Percentiles rank a stretch among this genome's conserved stretches.
These are phyloP conservation scores for Leccinum obscurum DNA, from an alignment of 768 basidiomycete species.

Conservation along the genomic window DNA sequence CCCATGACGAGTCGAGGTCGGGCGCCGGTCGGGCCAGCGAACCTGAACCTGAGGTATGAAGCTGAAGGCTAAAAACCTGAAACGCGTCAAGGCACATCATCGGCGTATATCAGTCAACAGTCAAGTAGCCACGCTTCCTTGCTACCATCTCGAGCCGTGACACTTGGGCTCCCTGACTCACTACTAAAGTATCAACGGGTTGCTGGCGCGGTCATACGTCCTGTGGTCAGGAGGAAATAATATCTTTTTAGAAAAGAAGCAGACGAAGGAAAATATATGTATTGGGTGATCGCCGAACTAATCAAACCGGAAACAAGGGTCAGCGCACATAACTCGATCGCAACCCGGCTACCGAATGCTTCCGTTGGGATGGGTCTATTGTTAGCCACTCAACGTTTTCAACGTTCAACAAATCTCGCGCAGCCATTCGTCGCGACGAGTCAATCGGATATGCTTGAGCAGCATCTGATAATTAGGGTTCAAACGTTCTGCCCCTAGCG, in stretches of 20 bases:
- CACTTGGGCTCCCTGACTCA: background rate
- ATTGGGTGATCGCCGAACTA: conserved; percentile 19
- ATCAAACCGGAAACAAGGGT: conserved; percentile 3
- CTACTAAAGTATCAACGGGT: background rate
- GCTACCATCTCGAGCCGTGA: background rate
- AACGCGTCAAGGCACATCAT: background rate
- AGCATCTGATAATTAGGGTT: conserved; percentile 6
- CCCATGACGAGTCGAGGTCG: background rate
- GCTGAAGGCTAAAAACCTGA: background rate
- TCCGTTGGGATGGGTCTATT: conserved; percentile 6
- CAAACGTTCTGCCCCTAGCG: conserved; percentile 7
- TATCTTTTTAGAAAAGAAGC: background rate
- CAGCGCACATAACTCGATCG: conserved; percentile 5
- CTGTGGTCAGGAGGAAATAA: background rate
- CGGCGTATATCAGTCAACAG: background rate
- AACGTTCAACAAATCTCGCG: conserved; percentile 6
- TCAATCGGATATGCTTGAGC: background rate
- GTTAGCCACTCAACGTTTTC: conserved; percentile 2
- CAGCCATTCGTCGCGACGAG: conserved; percentile 6
- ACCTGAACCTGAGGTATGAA: background rate
- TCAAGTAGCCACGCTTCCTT: background rate
- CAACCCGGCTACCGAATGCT: conserved; percentile 3
- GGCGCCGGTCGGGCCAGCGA: background rate
- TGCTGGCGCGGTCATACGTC: background rate
- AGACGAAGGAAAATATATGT: background rate